Base-by-base conservation (phyloP, 305 asterid species). In the Solanum hybrid region DNA sequence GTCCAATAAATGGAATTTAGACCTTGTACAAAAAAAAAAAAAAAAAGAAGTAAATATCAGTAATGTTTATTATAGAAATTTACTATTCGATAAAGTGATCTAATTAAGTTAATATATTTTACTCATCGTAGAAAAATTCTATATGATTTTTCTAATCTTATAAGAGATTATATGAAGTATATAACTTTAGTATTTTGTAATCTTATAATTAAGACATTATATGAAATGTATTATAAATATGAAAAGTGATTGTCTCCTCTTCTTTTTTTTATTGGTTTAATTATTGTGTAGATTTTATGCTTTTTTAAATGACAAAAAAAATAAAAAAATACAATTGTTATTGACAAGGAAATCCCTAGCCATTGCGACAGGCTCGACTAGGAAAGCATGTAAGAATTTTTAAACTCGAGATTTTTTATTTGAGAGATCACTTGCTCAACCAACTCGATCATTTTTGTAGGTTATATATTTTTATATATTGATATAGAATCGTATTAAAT, bases 371-470 rank as follows among this genome's bases (percentile, higher is more conserved):
- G 2, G 66, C 4, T 56, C 10, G 2, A 42, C 51, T 10, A 10
- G 4, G 2, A 38, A 15, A 37, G 4, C 4, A 0, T 56, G n/a
- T 56, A 56, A 0, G 5, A 56, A 17, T 56, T 17, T 60, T 22
- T 1, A 0, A 60, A 60, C 1, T 60, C 2, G 0, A 60, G 2
- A 22, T 19, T 19, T 0, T 60, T 60, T 8, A 60, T 60, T 56
- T 56, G 0, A 56, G 24, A 56, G 0, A 7, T 56, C 0, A 56
- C 0, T 56, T 56, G 5, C 1, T 60, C 4, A 60, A 60, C 0
- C 0, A 60, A 19, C 0, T 60, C 6, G 26, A 60, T 8, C 26
- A 60, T 60, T 22, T 60, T 60, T 60, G 5, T 19, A 19, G 1
- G 0, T 60, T 60, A 8, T 3, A 60, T 0, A 60, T 19, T 19